Base-by-base conservation (phyloP, 1,139 yeast genomes). In the Sugiyamaella xylanicola region DNA sequence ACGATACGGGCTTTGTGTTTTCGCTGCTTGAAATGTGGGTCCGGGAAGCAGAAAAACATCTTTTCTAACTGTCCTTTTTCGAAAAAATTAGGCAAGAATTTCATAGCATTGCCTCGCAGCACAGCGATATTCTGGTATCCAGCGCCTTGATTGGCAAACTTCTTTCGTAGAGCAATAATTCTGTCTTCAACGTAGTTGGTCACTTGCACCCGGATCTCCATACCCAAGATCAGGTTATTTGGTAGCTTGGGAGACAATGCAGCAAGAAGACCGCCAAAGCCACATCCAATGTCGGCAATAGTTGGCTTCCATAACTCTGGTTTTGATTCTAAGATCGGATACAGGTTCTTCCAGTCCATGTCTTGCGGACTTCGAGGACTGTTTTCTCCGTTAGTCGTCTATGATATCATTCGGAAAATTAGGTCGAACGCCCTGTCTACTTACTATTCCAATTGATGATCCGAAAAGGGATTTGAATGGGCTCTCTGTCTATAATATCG, bases 41-140 rank as follows among this genome's bases (percentile, higher is more conserved):
- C 99, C 17, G 99, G 99, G 80, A 93, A 93, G 73, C 99, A 95
- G 76, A 95, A 93, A 73, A 93, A 93, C 83, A 93, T 88, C 77
- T 93, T 93, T 40, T 86, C 83, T 54, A 93, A 76, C 71, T 74
- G 79, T 4, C 85, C 85, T 71, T 86, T 85, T 56, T 79, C 76
- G 74, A 95, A 93, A 71, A 95, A 93, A 71, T 93, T 93, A 32
- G 99, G 98, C 61, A 92, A 75, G 68, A 93, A 93, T 73, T 93
- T 93, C 99, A 95, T 95, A 43, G 98, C 96, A 70, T 93, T 93
- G 22, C 95, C 98, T 69, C 99, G 80, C 55, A 93, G 75, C 2
- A 93, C 98, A 16, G 91, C 86, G 53, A 93, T 87, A 71, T 93
- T 93, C 67, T 87, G 89, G 71, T 84, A 93, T 17, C 67, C 66